phyloP scores from a whole-genome alignment of 805 yeast genomes.

The Lipomyces yamanashiensis region DNA sequence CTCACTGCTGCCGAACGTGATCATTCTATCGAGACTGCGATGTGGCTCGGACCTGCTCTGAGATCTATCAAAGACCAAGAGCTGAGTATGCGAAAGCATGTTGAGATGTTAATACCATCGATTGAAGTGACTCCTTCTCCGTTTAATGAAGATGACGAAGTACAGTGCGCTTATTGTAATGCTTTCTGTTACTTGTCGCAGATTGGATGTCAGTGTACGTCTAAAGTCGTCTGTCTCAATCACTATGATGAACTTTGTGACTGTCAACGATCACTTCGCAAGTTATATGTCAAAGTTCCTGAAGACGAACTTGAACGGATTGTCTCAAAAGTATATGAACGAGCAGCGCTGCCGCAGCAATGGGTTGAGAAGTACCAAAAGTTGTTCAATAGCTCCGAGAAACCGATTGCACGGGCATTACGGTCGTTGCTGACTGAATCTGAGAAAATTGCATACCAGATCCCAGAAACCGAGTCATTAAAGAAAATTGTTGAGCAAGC shows the following conservation, averaged over 20 bases:
- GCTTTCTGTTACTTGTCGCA: constrained; percentile 37
- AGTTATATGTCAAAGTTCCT: constrained; percentile 44
- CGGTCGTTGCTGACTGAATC: constrained; percentile 58
- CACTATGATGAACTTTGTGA: constrained; percentile 34
- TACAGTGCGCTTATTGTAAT: constrained; percentile 38
- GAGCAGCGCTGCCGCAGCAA: constrained; percentile 53
- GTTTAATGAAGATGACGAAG: constrained; percentile 24
- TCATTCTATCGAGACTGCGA: constrained; percentile 35
- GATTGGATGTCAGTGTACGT: constrained; percentile 24
- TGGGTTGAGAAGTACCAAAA: constrained; percentile 59
- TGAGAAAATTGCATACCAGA: constrained; percentile 53
- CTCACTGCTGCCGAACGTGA: constrained; percentile 34
- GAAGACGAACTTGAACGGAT: constrained; percentile 57
- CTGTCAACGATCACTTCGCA: constrained; percentile 13
- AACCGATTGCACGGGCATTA: constrained; percentile 55
- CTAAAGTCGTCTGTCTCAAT: constrained; percentile 27
- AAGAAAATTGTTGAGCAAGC: constrained; percentile 53
- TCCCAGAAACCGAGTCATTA: constrained; percentile 49
- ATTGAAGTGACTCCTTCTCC: neutral
- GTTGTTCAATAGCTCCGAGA: constrained; percentile 45
- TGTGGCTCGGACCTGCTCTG: constrained; percentile 39
- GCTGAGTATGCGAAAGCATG: constrained; percentile 16
- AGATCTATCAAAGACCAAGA: constrained; percentile 27
- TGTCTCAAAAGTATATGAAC: constrained; percentile 48
- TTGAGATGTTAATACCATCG: constrained; percentile 18